Evolutionary conservation across 192 early-diverging fungal species (phyloP).

Genomic region (Lunasporangiospora selenospora): DNA sequence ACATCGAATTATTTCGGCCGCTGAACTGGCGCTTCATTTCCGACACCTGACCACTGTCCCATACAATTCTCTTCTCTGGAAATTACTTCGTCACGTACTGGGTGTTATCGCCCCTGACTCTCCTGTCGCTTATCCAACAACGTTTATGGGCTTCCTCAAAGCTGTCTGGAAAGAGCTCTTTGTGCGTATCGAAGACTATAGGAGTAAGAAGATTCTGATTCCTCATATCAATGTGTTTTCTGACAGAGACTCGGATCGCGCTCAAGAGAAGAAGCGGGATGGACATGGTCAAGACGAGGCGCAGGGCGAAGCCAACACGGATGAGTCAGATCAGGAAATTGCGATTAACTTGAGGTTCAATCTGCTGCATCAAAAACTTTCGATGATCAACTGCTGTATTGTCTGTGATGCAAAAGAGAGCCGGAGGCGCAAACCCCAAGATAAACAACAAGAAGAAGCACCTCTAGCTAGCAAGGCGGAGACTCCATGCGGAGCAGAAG

Average conservation of each 20-base stretch:
- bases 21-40: constrained; percentile 50
- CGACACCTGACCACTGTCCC: constrained; percentile 51
- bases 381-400: constrained; percentile 85
- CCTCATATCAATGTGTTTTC: constrained; percentile 54
- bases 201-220: constrained; percentile 59
- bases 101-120: constrained; percentile 47
- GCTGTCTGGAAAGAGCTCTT: constrained; percentile 70
- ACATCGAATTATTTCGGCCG: constrained; percentile 26
- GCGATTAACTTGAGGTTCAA: constrained; percentile 68
- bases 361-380: constrained; percentile 74
- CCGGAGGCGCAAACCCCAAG: no score
- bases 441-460: no score
- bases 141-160: constrained; percentile 71
- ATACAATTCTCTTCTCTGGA: constrained; percentile 59
- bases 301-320: neutral
- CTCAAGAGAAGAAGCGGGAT: neutral
- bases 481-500: no score
- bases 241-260: constrained; percentile 7
- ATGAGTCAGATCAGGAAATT: constrained; percentile 8
- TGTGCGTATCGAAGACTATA: constrained; percentile 57
- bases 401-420: no score
- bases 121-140: constrained; percentile 47
- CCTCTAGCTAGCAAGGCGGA: no score
- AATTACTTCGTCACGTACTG: constrained; percentile 51
- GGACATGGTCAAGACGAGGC: neutral